Evolutionary conservation across 192 early-diverging fungal species (phyloP).

Genomic region (Podila epigama): DNA sequence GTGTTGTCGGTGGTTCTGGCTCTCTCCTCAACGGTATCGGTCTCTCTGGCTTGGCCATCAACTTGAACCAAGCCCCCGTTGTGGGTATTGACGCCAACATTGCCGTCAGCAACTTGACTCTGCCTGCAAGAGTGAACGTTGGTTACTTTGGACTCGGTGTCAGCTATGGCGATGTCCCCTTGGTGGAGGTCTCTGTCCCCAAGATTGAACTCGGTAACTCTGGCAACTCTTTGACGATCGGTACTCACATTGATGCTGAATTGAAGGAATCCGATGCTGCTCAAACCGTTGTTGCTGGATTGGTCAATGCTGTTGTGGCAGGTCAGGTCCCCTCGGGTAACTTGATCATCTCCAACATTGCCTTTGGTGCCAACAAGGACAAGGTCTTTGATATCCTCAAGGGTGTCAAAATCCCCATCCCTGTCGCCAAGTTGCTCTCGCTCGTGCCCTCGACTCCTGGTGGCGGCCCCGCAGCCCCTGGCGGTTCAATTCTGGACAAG

Average conservation of each 20-base stretch:
- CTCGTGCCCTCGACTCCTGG: slow-evolving; percentile 11
- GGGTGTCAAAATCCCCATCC: slow-evolving; percentile 11
- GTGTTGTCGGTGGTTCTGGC: slow-evolving; percentile 2
- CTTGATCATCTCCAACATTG: slow-evolving; percentile 10
- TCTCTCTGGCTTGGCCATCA: slow-evolving; percentile 26
- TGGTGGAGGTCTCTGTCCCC: slow-evolving; percentile 15
- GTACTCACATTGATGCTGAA: slow-evolving; percentile 4
- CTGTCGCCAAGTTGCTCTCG: slow-evolving; percentile 9
- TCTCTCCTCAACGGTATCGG: slow-evolving; percentile 22
- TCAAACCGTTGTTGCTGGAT: slow-evolving; percentile 9
- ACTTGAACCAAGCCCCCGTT: slow-evolving; percentile 38
- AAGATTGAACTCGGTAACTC: slow-evolving; percentile 4
- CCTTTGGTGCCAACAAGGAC: slow-evolving; percentile 14
- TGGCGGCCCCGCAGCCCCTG: too few species aligned
- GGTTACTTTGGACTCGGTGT: slow-evolving; percentile 18
- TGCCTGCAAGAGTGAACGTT: slow-evolving; percentile 18
- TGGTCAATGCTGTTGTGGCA: slow-evolving; percentile 13
- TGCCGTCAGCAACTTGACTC: slow-evolving; percentile 10
- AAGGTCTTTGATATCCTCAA: slow-evolving; percentile 16
- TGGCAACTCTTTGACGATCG: slow-evolving; percentile 5
- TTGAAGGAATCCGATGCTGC: slow-evolving; percentile 12
- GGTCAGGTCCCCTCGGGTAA: slow-evolving; percentile 15
- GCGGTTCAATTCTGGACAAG: slow-evolving; percentile 8
- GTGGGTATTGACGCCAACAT: slow-evolving; percentile 33
- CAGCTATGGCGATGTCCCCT: slow-evolving; percentile 12